A percentile compares a stretch with the other conserved stretches of the same genome.
phyloP scores from a whole-genome alignment of 495 filamentous ascomycete genomes.

The Podospora bellae-mahoneyi region DNA sequence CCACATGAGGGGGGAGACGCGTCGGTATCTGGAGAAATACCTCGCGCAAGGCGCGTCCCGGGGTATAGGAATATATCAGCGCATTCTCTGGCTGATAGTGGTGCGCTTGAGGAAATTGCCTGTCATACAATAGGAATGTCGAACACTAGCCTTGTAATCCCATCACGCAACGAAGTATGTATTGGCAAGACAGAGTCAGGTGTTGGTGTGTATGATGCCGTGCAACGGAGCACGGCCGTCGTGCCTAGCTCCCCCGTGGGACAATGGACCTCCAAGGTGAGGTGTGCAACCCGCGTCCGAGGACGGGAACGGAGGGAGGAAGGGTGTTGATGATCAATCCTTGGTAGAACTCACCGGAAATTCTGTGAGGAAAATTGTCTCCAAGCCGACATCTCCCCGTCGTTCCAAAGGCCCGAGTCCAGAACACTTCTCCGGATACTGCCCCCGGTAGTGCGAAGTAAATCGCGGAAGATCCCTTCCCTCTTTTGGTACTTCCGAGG shows the following conservation, averaged over 20 bases:
- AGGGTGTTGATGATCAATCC: not conserved
- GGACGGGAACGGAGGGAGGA: not conserved
- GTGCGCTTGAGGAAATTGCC: not conserved
- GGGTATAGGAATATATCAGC: not conserved
- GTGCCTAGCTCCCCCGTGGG: not conserved
- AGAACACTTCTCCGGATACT: not conserved
- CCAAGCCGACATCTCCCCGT: not conserved
- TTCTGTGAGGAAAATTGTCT: not conserved
- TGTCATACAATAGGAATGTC: not conserved
- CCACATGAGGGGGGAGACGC: not conserved
- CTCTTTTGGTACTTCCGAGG: not conserved
- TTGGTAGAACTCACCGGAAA: not conserved
- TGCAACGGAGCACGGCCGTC: not conserved
- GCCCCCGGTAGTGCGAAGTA: not conserved
- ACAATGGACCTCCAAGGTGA: not conserved
- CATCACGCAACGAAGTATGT: not conserved
- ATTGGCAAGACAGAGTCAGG: not conserved
- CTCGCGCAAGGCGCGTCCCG: not conserved
- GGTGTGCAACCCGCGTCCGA: not conserved
- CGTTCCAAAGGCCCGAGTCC: conserved; percentile 1
- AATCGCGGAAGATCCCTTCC: not conserved
- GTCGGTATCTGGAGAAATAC: not conserved
- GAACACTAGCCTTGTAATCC: not conserved
- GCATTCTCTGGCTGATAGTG: not conserved
- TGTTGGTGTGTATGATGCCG: not conserved